phyloP scores from a whole-genome alignment of 2,329 filamentous ascomycete genomes.

The Graphium sp. region DNA sequence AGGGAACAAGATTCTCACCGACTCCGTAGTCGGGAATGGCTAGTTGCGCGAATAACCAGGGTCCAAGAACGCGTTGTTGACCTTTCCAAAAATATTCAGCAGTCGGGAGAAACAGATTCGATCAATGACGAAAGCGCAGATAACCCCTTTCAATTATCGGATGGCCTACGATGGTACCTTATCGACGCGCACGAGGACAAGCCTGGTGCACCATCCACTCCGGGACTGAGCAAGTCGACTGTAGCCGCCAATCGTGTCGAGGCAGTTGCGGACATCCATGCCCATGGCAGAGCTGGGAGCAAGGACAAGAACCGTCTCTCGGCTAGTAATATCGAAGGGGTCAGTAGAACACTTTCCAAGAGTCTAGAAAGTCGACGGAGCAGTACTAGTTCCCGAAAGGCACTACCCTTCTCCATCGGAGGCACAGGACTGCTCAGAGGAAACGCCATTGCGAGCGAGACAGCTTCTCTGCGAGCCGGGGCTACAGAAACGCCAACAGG shows the following conservation, averaged over 20 bases:
- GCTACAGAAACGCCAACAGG: slow-evolving; percentile 22
- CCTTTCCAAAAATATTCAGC: slow-evolving; percentile 59
- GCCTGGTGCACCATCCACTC: slow-evolving; percentile 76
- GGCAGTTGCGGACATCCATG: slow-evolving; percentile 57
- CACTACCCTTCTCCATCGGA: slow-evolving; percentile 34
- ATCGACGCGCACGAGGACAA: slow-evolving; percentile 91
- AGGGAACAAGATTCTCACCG: slow-evolving; percentile 83
- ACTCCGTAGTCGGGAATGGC: slow-evolving; percentile 74
- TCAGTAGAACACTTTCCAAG: slow-evolving; percentile 65
- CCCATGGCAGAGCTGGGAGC: slow-evolving; percentile 15
- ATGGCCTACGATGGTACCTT: slow-evolving; percentile 90
- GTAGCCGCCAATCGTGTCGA: slow-evolving; percentile 79
- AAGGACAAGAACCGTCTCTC: slow-evolving; percentile 27
- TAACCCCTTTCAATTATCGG: slow-evolving; percentile 91
- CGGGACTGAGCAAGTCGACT: slow-evolving; percentile 79
- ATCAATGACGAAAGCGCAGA: slow-evolving; percentile 61
- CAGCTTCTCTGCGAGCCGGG: slow-evolving; percentile 36
- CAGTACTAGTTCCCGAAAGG: slow-evolving; percentile 72
- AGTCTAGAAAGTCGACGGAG: slow-evolving; percentile 84
- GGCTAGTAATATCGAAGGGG: slow-evolving; percentile 47
- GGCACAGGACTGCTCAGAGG: slow-evolving; percentile 26
- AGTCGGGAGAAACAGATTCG: slow-evolving; percentile 28
- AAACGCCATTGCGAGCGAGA: slow-evolving; percentile 38
- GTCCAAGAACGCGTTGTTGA: slow-evolving; percentile 91
- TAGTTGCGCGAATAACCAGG: slow-evolving; percentile 83